Evolutionary conservation across 768 basidiomycete species (phyloP).

Genomic region (Lactarius psammicola): DNA sequence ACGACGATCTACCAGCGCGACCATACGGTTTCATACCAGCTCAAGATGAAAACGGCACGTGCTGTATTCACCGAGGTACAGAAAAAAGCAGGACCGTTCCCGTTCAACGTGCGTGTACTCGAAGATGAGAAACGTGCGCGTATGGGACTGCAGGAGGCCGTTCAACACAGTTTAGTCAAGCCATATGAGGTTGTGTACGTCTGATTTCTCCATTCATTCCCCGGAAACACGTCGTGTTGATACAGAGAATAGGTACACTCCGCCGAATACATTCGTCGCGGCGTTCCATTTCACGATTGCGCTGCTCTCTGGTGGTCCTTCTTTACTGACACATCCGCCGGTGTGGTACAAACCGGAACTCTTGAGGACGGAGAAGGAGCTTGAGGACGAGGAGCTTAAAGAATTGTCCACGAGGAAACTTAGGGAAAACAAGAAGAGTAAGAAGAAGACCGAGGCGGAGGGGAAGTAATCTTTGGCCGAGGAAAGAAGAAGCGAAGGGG

Average conservation of each 20-base stretch:
- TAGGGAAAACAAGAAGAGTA: conserved; percentile 88
- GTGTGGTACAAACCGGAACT: conserved; percentile 93
- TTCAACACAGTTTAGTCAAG: conserved; percentile 89
- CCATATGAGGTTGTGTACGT: conserved; percentile 93
- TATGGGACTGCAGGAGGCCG: conserved; percentile 94
- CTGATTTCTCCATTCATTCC: conserved; percentile 5
- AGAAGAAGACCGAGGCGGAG: conserved; percentile 71
- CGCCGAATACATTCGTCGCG: conserved; percentile 80
- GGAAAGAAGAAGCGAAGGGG: conserved; percentile 27
- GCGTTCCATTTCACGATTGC: conserved; percentile 98
- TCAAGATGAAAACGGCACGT: conserved; percentile 97
- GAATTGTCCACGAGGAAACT: conserved; percentile 72
- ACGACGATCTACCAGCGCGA: conserved; percentile 94
- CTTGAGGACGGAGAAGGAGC: conserved; percentile 83
- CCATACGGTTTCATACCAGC: conserved; percentile 81
- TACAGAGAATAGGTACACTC: conserved; percentile 60
- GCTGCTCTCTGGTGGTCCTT: conserved; percentile 83
- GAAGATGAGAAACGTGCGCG: conserved; percentile 96
- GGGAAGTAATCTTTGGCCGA: conserved; percentile 31
- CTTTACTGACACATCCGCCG: conserved; percentile 83
- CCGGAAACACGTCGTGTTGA: not conserved
- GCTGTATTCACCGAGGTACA: conserved; percentile 96
- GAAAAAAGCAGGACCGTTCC: conserved; percentile 97
- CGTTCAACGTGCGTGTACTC: conserved; percentile 91
- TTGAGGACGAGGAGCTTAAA: conserved; percentile 87